These are phyloP conservation scores for Lagenaria siceraria DNA, from an alignment of 306 rosid species.

Conservation along the genomic window DNA sequence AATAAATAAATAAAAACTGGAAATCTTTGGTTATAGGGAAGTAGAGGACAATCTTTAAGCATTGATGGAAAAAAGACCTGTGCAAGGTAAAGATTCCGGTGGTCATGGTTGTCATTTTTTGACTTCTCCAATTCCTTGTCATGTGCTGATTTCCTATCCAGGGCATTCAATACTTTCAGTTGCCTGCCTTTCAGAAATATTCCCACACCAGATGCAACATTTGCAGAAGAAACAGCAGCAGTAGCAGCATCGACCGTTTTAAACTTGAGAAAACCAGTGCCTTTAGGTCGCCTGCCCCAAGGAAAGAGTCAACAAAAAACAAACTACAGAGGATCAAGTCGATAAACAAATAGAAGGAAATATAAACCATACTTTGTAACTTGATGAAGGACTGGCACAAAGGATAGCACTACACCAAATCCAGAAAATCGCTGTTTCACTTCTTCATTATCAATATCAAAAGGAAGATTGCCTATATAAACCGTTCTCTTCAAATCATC, in stretches of 20 bases:
- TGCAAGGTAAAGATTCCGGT: conserved; percentile 74
- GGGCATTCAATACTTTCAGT: conserved; percentile 65
- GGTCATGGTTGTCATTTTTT: conserved; percentile 61
- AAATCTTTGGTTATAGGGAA: neutral
- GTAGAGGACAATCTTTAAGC: neutral
- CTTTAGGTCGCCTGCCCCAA: conserved; percentile 77
- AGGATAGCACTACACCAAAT: conserved; percentile 77
- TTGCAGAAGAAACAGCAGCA: conserved; percentile 64
- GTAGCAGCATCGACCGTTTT: conserved; percentile 57
- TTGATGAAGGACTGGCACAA: conserved; percentile 73
- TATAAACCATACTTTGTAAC: conserved; percentile 60
- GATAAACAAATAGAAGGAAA: neutral
- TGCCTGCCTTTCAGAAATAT: conserved; percentile 70
- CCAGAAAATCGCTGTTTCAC: conserved; percentile 72
- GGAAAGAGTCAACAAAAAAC: neutral
- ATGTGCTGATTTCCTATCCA: conserved; percentile 87
- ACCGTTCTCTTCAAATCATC: conserved; percentile 70
- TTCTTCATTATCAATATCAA: conserved; percentile 61
- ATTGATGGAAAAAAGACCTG: conserved; percentile 30
- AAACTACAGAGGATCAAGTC: neutral
- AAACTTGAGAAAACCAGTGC: conserved; percentile 91
- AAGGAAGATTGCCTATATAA: conserved; percentile 77
- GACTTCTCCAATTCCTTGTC: conserved; percentile 64
- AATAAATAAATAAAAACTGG: neutral
- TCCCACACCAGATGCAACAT: conserved; percentile 52